These are phyloP conservation scores for Clavispora carvajalis DNA, from an alignment of 805 yeast genomes.

Conservation along the genomic window DNA sequence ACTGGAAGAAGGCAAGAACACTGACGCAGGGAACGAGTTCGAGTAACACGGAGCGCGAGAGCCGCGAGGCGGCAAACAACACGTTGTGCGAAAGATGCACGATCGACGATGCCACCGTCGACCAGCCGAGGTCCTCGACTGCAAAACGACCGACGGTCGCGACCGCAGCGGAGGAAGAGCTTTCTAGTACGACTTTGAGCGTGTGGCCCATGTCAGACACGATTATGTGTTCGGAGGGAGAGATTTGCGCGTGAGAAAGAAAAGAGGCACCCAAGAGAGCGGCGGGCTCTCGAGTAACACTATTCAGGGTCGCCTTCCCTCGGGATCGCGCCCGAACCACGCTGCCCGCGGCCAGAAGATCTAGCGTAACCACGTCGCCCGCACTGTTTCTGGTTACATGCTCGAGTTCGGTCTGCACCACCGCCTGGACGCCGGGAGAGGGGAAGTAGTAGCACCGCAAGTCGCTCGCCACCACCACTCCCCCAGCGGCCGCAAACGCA, in stretches of 20 bases:
- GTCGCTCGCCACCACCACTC: conserved; percentile 24
- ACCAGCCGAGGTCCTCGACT: conserved; percentile 22
- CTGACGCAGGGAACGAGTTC: conserved; percentile 19
- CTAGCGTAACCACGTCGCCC: conserved; percentile 6
- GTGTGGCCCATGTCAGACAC: conserved; percentile 28
- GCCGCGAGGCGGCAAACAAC: conserved; percentile 26
- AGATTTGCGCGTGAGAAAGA: neutral
- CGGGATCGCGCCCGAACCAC: too few relatives aligned
- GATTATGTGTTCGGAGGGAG: conserved; percentile 11
- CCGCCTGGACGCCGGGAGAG: neutral
- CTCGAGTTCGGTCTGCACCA: neutral
- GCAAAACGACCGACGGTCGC: conserved; percentile 11
- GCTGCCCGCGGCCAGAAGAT: neutral
- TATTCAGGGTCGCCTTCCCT: too few relatives aligned
- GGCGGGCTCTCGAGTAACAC: conserved; percentile 14
- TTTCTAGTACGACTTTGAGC: conserved; percentile 18
- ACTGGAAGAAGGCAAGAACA: conserved; percentile 9
- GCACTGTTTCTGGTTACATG: neutral
- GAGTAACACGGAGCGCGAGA: conserved; percentile 29
- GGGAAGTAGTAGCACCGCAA: conserved; percentile 27
- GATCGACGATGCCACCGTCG: conserved; percentile 26
- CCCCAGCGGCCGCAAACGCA: conserved; percentile 21
- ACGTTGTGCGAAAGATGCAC: conserved; percentile 22
- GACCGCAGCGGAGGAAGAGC: neutral
- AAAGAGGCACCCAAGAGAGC: neutral